Percentiles rank a stretch among this genome's conserved stretches.
These are phyloP conservation scores for Septoria linicola DNA, from an alignment of 2,329 filamentous ascomycete species.

Conservation along the genomic window DNA sequence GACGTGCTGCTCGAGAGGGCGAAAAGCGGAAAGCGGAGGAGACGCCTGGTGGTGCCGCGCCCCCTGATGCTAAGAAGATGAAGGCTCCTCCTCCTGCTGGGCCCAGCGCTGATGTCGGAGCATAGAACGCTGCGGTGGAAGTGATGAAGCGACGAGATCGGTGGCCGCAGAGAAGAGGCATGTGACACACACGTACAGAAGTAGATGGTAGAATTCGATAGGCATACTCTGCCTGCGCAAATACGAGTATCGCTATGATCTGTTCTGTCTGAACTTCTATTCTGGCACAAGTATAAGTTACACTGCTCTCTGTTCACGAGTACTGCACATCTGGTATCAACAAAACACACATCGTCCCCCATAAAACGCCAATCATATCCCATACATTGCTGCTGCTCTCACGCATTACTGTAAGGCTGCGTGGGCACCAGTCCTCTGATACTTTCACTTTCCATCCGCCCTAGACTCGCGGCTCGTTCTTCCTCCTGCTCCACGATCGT, in stretches of 20 bases:
- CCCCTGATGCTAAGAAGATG: slow-evolving; percentile 29
- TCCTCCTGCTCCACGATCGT: slow-evolving; percentile 26
- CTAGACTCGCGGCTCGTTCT: slow-evolving; percentile 14
- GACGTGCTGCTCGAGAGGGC: slow-evolving; percentile 49
- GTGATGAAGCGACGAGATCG: slow-evolving; percentile 7
- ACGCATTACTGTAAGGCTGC: no score
- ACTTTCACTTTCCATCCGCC: slow-evolving; percentile 19
- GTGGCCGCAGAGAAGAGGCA: neutral
- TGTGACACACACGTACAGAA: neutral
- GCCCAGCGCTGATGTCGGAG: slow-evolving; percentile 1
- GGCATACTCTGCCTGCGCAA: no score
- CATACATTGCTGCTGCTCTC: no score
- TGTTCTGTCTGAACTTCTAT: no score
- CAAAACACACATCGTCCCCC: no score
- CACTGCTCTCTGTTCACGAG: no score
- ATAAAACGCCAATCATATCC: no score
- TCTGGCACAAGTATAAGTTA: no score
- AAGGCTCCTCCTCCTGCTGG: slow-evolving; percentile 22
- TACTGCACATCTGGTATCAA: no score
- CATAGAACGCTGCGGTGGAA: slow-evolving; percentile 13
- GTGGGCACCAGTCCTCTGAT: slow-evolving; percentile 14
- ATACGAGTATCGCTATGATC: no score
- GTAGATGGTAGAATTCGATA: no score
- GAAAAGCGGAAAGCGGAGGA: slow-evolving; percentile 38
- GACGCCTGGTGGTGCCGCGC: slow-evolving; percentile 16